Conservation (phyloP, 768 basidiomycete species). For the Termitomyces sp. region DNA sequence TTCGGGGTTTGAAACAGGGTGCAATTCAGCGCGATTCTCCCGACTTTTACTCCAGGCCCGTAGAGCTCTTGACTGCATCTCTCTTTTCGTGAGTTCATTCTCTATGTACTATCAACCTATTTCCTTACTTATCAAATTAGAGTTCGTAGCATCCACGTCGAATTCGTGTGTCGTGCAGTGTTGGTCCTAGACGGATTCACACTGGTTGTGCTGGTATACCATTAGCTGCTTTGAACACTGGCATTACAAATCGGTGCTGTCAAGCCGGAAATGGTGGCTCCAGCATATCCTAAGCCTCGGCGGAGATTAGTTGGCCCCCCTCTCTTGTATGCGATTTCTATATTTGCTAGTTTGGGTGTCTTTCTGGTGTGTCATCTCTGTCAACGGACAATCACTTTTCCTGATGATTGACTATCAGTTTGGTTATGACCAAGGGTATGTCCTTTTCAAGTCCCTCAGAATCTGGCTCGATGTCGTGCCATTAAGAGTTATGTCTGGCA, state of each 20-base stretch:
- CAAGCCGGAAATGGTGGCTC: constrained; percentile 12
- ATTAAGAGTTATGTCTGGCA: constrained; percentile 73
- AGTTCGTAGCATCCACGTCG: background rate
- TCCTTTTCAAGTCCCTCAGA: background rate
- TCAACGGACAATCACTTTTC: constrained; percentile 3
- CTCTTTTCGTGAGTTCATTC: background rate
- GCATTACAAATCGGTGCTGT: background rate
- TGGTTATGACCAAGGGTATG: constrained; percentile 76
- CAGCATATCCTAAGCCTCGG: constrained; percentile 26
- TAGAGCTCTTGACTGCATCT: background rate
- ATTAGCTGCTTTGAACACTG: background rate
- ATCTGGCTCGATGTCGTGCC: background rate
- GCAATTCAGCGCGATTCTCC: background rate
- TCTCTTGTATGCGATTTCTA: constrained; percentile 64
- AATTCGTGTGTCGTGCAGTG: background rate
- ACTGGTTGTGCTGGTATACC: background rate
- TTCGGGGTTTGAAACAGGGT: background rate
- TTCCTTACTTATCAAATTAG: background rate
- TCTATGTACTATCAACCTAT: background rate
- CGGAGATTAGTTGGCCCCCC: constrained; percentile 62
- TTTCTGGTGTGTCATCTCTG: constrained; percentile 50
- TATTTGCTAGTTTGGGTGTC: constrained; percentile 73
- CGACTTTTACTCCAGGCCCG: background rate
- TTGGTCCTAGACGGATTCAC: background rate
- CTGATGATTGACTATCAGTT: constrained; percentile 34